Conservation (phyloP, 257 asterid genomes). For the Nicotiana paniculata region DNA sequence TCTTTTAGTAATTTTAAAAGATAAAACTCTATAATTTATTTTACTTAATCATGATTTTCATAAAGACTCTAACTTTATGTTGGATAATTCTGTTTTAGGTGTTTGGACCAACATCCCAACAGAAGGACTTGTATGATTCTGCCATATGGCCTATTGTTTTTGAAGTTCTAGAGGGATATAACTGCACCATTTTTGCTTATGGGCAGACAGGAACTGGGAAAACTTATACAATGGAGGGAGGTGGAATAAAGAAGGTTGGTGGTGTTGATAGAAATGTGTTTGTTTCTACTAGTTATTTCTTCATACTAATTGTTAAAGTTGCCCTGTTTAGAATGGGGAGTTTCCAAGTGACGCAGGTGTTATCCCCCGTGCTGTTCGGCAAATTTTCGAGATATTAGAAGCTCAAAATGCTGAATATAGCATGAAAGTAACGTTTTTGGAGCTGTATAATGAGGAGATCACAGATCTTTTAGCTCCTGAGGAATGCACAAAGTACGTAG, state of each 20-base stretch:
- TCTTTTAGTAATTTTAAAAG: neutral
- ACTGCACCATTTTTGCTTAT: constrained; percentile 96
- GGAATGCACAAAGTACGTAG: constrained; percentile 59
- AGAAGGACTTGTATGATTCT: constrained; percentile 85
- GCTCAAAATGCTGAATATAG: constrained; percentile 89
- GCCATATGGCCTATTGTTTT: constrained; percentile 86
- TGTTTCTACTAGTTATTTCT: neutral
- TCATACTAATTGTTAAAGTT: constrained; percentile 11
- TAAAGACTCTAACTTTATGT: neutral
- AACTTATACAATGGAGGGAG: constrained; percentile 99
- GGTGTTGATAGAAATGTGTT: constrained; percentile 5
- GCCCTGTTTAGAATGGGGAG: constrained; percentile 77
- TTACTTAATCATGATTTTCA: neutral
- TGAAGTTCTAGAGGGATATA: constrained; percentile 96
- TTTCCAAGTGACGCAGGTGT: constrained; percentile 97
- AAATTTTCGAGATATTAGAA: constrained; percentile 84
- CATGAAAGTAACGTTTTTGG: constrained; percentile 92
- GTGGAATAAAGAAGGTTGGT: constrained; percentile 79
- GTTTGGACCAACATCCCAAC: constrained; percentile 88
- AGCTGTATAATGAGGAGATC: constrained; percentile 93
- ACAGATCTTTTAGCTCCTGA: constrained; percentile 93
- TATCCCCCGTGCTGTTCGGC: constrained; percentile 98
- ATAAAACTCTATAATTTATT: neutral
- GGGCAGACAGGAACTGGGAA: constrained; percentile 99
- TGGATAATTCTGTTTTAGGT: constrained; percentile 42